phyloP scores from a whole-genome alignment of 345 rosid genomes.

The Cardamine chenopodiifolia region DNA sequence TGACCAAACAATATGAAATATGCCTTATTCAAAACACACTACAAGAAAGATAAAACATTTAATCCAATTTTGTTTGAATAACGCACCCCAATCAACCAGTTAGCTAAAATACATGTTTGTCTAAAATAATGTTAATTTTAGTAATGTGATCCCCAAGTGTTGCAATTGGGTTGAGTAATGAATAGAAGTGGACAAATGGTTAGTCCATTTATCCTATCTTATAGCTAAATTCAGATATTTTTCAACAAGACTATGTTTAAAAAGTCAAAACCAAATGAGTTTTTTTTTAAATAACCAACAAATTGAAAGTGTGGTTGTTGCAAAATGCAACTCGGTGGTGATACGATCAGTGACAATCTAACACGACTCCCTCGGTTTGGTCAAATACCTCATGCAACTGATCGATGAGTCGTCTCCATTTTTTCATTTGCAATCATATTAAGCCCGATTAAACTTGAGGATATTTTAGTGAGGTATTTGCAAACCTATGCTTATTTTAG shows the following conservation, averaged over 20 bases:
- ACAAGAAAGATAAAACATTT: neutral
- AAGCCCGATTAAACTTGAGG: neutral
- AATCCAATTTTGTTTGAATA: conserved; percentile 3
- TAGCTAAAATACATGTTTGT: neutral
- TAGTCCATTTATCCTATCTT: neutral
- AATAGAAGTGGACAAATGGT: conserved; percentile 13
- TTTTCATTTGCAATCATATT: neutral
- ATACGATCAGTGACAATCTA: conserved; percentile 27
- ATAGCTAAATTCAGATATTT: neutral
- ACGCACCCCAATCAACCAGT: conserved; percentile 15
- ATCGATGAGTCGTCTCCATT: neutral
- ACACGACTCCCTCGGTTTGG: conserved; percentile 20
- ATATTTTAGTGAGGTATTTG: neutral
- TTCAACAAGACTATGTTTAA: neutral
- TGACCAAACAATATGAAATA: neutral
- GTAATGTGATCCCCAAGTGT: conserved; percentile 20
- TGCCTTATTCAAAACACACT: conserved; percentile 1
- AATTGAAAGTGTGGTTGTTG: conserved; percentile 32
- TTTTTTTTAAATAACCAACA: neutral
- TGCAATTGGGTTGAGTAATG: conserved; percentile 18
- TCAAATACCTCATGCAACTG: conserved; percentile 5
- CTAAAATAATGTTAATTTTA: neutral
- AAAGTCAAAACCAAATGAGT: conserved; percentile 14
- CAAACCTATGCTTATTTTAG: neutral
- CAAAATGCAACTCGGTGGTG: conserved; percentile 36